Conservation (phyloP, 2,329 filamentous ascomycete genomes). For the Cytospora piceicola region DNA sequence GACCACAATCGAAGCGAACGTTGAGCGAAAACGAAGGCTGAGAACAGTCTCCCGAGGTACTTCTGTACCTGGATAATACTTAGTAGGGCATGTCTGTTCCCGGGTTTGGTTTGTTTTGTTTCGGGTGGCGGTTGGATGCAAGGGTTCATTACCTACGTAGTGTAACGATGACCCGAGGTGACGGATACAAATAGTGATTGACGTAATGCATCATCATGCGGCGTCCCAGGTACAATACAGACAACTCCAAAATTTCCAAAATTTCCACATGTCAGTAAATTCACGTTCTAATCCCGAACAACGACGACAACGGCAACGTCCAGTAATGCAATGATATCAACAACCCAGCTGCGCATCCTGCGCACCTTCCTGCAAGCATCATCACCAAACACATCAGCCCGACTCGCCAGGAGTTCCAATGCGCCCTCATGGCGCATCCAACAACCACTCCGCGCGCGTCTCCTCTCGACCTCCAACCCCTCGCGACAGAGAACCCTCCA, state of each 20-base stretch:
- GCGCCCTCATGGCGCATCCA: not conserved
- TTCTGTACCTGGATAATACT: no score
- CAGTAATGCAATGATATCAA: slow-evolving; percentile 33
- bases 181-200: slow-evolving; percentile 22
- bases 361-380: slow-evolving; percentile 24
- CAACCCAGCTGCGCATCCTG: slow-evolving; percentile 31
- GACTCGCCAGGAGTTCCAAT: not conserved
- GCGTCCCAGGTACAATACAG: slow-evolving; percentile 4
- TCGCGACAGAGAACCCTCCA: not conserved
- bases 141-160: slow-evolving; percentile 4
- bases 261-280: slow-evolving; percentile 3
- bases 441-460: not conserved
- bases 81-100: no score
- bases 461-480: slow-evolving; percentile 11
- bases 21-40: not conserved
- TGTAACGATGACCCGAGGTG: not conserved
- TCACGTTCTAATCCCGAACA: not conserved
- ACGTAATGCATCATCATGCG: slow-evolving; percentile 25
- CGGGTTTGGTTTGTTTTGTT: no score
- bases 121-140: not conserved
- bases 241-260: slow-evolving; percentile 21
- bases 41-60: not conserved
- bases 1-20: not conserved
- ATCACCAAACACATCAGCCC: not conserved
- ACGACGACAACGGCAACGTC: not conserved